Base-by-base conservation (phyloP, 2,329 filamentous ascomycete species). In the Sclerotiophoma versabilis region DNA sequence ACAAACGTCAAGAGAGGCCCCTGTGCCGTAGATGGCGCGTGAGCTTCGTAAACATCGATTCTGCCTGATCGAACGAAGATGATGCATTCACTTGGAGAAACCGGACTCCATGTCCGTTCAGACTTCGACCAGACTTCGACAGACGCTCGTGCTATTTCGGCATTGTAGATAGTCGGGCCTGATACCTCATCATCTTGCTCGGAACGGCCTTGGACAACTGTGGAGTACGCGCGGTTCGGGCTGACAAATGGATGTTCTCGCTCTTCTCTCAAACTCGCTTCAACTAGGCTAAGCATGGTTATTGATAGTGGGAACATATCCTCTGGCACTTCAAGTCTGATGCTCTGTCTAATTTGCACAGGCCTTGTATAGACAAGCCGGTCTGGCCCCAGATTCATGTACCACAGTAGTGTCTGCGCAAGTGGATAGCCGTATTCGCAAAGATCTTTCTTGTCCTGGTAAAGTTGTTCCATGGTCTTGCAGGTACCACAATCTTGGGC, bases 401-500 rank as follows among this genome's bases (percentile, higher is more conserved):
- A 57, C 38, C 54, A 56, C 1, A 68, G 39, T 1, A 72, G 19
- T 1, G 30, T 23, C 44, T 68, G 59, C 11, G 66, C 69, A 2
- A 59, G 42, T 2, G 45, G 26, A 26, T 66, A 68, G 8, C 71
- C 71, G 7, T 57, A 49, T 2, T 50, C 42, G 19, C 71, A 73
- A 0, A 72, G 57, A 14, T 54, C 37, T 17, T 38, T 33, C 10
- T 55, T 54, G 29, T 67, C 49, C 2, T 46, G 37, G 49, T 71
- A 72, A 2, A 70, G 39, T 17, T 44, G 51, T 5, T 58, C 44
- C 14, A 67, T 59, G 12, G 59, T 47, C 20, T 54, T 59, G 46
- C 71, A 73, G 1, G 37, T 62, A 9, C 25, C 19, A 32, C 70
- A 73, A 25, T 50, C 55, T 32, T 49, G 49, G 6, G 65, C 68